Conservation (phyloP, 169 alveolate genomes). For the Perkinsus olseni region DNA sequence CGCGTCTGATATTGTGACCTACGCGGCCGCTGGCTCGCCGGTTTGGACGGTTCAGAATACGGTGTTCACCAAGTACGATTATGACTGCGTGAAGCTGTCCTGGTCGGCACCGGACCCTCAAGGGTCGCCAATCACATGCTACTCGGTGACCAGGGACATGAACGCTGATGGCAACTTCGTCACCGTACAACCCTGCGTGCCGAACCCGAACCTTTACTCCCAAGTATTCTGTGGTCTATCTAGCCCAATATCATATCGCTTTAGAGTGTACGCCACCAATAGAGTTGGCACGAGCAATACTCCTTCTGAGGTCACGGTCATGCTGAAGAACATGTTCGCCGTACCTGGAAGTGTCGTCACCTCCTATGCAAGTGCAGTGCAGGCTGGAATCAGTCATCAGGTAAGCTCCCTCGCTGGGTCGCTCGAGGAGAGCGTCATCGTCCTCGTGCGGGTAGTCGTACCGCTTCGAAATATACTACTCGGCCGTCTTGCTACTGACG, state of each 20-base stretch:
- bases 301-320: neutral
- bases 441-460: no score
- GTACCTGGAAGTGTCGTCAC: neutral
- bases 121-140: slow-evolving; percentile 8
- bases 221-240: slow-evolving; percentile 5
- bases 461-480: no score
- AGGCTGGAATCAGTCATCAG: neutral
- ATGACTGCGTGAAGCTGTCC: neutral
- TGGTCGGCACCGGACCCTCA: slow-evolving; percentile 6
- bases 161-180: slow-evolving; percentile 5
- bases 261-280: slow-evolving; percentile 2
- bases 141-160: slow-evolving; percentile 4
- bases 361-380: neutral
- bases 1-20: slow-evolving; percentile 7
- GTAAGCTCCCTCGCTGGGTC: neutral
- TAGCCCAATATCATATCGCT: neutral
- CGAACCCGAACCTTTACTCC: slow-evolving; percentile 3
- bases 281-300: slow-evolving; percentile 10
- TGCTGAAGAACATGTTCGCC: slow-evolving; percentile 4
- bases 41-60: slow-evolving; percentile 1
- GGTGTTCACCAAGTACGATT: neutral
- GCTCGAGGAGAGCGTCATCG: no score
- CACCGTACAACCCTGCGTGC: neutral
- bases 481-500: no score
- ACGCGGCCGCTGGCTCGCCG: slow-evolving; percentile 12